A percentile compares a stretch with the other conserved stretches of the same genome.
Conservation (phyloP, 805 yeast genomes). For the Grigorovia yakushimaensis region DNA sequence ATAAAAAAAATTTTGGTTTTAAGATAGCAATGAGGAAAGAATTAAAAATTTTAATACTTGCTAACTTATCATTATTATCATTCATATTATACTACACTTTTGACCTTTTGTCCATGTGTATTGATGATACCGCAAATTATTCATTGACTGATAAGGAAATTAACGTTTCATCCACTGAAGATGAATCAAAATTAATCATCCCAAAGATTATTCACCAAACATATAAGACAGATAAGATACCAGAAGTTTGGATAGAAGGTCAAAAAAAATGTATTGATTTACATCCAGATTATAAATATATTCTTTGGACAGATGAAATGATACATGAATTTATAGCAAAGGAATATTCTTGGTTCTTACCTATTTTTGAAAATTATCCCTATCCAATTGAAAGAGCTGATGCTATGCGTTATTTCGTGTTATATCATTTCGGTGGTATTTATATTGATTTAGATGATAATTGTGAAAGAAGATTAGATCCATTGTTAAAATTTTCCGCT, state of each 20-base stretch:
- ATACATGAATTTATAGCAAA: slow-evolving; percentile 68
- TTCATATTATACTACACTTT: slow-evolving; percentile 53
- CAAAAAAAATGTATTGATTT: slow-evolving; percentile 66
- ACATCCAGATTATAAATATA: slow-evolving; percentile 83
- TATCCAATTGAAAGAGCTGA: slow-evolving; percentile 87
- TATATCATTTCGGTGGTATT: slow-evolving; percentile 79
- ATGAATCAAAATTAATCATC: slow-evolving; percentile 38
- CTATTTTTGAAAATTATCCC: slow-evolving; percentile 65
- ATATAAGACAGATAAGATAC: slow-evolving; percentile 68
- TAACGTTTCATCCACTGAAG: slow-evolving; percentile 38
- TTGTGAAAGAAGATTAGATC: slow-evolving; percentile 69
- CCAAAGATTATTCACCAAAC: slow-evolving; percentile 94
- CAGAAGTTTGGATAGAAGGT: slow-evolving; percentile 72
- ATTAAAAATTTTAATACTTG: slow-evolving; percentile 47
- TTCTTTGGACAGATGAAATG: slow-evolving; percentile 83
- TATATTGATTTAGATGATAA: slow-evolving; percentile 89
- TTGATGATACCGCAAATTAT: slow-evolving; percentile 60
- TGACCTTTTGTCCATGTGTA: slow-evolving; percentile 63
- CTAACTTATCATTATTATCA: slow-evolving; percentile 45
- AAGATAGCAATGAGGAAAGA: slow-evolving; percentile 51
- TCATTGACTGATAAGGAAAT: slow-evolving; percentile 55
- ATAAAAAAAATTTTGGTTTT: too few relatives aligned
- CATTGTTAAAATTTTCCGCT: slow-evolving; percentile 71
- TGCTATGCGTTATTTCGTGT: slow-evolving; percentile 77
- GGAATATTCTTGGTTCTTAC: slow-evolving; percentile 78